Percentiles rank a stretch among this genome's conserved stretches.
phyloP scores from a whole-genome alignment of 176 grass and related monocot genomes.

The sorghum (Sorghum bicolor) region DNA sequence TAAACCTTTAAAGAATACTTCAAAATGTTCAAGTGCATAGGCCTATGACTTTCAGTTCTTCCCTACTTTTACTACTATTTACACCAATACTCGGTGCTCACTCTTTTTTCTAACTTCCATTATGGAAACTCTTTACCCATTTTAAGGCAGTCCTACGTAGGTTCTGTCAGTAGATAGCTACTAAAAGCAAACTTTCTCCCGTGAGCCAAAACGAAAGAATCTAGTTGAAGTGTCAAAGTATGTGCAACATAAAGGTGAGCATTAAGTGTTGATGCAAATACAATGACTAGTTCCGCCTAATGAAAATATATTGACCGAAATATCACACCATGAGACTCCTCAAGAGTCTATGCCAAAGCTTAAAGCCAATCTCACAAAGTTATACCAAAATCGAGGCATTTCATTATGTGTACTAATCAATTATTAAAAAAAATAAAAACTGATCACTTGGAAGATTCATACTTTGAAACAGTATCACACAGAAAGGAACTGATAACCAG shows the following conservation, averaged over 20 bases:
- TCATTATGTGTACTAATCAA: neutral
- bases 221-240: constrained; percentile 2
- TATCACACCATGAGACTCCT: neutral
- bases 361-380: neutral
- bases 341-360: neutral
- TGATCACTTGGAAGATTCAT: neutral
- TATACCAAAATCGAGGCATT: neutral
- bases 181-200: constrained; percentile 1
- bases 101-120: neutral
- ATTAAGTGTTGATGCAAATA: neutral
- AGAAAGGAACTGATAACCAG: constrained; percentile 2
- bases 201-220: constrained; percentile 16
- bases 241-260: neutral
- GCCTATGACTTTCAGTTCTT: neutral
- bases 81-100: neutral
- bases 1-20: neutral
- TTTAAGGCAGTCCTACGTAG: neutral
- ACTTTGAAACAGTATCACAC: neutral
- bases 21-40: neutral
- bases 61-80: neutral
- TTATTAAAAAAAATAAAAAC: neutral
- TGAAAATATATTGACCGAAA: constrained; percentile 9
- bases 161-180: neutral
- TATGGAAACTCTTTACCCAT: neutral
- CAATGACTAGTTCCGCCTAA: neutral